These are phyloP conservation scores for Streptanthus diversifolius DNA, from an alignment of 345 rosid genomes.

Conservation along the genomic window DNA sequence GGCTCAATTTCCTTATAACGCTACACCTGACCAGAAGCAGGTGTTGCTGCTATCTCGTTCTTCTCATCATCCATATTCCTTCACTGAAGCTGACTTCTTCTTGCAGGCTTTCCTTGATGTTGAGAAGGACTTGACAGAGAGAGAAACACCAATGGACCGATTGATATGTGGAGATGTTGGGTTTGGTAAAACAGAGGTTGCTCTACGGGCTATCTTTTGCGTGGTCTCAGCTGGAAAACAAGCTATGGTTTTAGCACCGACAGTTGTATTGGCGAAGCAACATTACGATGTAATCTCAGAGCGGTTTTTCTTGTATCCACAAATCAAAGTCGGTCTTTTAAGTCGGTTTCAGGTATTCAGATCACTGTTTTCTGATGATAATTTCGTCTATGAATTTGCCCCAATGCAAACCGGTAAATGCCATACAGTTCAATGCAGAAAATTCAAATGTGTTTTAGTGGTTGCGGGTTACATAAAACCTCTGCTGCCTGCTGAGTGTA, in stretches of 20 bases:
- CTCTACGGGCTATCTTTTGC: conserved; percentile 83
- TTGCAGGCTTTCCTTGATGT: conserved; percentile 92
- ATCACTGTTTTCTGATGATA: conserved; percentile 5
- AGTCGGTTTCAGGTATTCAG: conserved; percentile 87
- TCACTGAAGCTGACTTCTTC: conserved; percentile 30
- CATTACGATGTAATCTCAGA: conserved; percentile 86
- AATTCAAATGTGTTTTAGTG: neutral
- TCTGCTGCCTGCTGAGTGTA: conserved; percentile 4
- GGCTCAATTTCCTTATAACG: conserved; percentile 69
- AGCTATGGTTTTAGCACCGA: conserved; percentile 96
- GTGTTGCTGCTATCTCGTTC: conserved; percentile 31
- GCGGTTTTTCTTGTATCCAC: conserved; percentile 59
- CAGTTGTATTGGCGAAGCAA: conserved; percentile 90
- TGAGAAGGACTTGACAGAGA: conserved; percentile 83
- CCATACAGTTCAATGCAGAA: neutral
- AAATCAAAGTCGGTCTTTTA: conserved; percentile 73
- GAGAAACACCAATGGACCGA: conserved; percentile 95
- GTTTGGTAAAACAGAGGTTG: conserved; percentile 98
- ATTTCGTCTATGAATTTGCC: conserved; percentile 3
- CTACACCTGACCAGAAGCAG: conserved; percentile 91
- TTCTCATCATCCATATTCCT: neutral
- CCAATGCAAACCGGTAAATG: neutral
- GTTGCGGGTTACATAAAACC: conserved; percentile 1
- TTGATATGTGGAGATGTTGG: conserved; percentile 97
- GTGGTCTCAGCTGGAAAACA: conserved; percentile 88